Conservation (phyloP, 2,329 filamentous ascomycete genomes). For the Clarireedia monteithiana region DNA sequence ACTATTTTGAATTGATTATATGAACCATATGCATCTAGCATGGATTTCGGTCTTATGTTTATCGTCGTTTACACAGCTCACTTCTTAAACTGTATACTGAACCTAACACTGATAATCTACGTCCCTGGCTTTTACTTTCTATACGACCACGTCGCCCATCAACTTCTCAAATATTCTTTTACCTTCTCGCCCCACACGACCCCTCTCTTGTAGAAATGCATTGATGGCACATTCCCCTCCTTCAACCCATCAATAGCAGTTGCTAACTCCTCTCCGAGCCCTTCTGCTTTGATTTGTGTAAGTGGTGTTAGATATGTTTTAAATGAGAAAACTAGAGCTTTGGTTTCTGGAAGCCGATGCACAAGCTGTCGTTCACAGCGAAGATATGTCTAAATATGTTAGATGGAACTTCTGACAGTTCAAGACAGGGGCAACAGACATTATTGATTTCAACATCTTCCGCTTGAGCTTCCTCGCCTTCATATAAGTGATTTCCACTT, state of each 20-base stretch:
- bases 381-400: constrained; percentile 34
- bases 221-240: constrained; percentile 47
- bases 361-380: constrained; percentile 54
- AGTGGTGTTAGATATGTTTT: constrained; percentile 56
- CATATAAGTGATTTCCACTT: constrained; percentile 34
- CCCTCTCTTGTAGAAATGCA: constrained; percentile 49
- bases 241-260: constrained; percentile 51
- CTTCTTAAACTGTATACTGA: too few species aligned
- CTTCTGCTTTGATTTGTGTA: constrained; percentile 46
- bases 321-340: constrained; percentile 51
- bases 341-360: constrained; percentile 46
- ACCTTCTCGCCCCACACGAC: constrained; percentile 26
- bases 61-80: too few species aligned
- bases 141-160: neutral
- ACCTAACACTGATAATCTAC: neutral
- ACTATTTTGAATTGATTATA: too few species aligned
- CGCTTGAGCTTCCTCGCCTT: constrained; percentile 28
- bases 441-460: constrained; percentile 39
- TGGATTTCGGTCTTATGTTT: too few species aligned
- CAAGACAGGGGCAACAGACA: constrained; percentile 22
- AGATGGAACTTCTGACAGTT: neutral
- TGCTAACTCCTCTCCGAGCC: constrained; percentile 43
- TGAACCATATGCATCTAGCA: too few species aligned
- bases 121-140: neutral
- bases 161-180: constrained; percentile 23